Percentiles rank a stretch among this genome's conserved stretches.
Evolutionary conservation across 2,329 filamentous ascomycete species (phyloP).

Genomic region (Xylaria sp.): DNA sequence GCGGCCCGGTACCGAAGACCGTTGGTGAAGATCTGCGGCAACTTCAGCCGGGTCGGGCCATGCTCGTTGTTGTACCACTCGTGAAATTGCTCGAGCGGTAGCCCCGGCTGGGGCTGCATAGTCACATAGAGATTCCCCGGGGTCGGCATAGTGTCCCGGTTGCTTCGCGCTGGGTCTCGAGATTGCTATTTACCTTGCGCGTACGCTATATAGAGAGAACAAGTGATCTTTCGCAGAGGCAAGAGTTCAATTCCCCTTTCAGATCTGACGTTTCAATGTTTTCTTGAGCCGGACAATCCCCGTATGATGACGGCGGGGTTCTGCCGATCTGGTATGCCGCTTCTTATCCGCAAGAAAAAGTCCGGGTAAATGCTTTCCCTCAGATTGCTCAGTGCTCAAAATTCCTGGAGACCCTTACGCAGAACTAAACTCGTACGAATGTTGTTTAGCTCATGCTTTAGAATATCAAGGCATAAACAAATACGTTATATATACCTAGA

Average conservation of each 20-base stretch:
- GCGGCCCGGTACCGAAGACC: slow-evolving; percentile 81
- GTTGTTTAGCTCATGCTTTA: neutral
- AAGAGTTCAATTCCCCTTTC: neutral
- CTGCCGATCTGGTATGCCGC: neutral
- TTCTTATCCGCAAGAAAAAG: slow-evolving; percentile 22
- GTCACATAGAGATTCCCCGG: slow-evolving; percentile 85
- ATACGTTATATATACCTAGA: no score
- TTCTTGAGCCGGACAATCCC: neutral
- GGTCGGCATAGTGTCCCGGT: slow-evolving; percentile 53
- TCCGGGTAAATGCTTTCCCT: slow-evolving; percentile 22
- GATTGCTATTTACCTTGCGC: neutral
- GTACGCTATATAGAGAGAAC: neutral
- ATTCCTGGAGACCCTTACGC: neutral
- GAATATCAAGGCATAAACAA: neutral
- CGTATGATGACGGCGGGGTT: slow-evolving; percentile 24
- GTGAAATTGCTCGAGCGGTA: slow-evolving; percentile 78
- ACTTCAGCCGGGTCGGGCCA: slow-evolving; percentile 80
- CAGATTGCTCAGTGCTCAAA: neutral
- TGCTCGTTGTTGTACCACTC: slow-evolving; percentile 97
- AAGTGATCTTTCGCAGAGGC: neutral
- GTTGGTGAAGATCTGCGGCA: slow-evolving; percentile 78
- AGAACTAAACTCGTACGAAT: neutral
- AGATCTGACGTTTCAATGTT: neutral
- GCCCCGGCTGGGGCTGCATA: slow-evolving; percentile 78
- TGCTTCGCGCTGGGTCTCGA: neutral